These are phyloP conservation scores for Phytophthora tubulina DNA, from an alignment of 352 stramenopile genomes.

Conservation along the genomic window DNA sequence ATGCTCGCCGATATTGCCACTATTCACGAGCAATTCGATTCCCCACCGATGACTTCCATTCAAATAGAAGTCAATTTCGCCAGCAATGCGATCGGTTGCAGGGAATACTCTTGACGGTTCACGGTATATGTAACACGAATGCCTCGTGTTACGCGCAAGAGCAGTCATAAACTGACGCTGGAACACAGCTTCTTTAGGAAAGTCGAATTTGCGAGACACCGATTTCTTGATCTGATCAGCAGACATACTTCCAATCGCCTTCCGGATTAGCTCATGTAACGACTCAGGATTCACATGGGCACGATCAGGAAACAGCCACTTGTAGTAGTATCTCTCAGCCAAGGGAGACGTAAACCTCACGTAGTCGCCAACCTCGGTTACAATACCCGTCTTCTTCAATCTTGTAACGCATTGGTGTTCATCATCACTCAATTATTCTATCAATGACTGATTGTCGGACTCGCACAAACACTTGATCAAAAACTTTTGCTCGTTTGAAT, in stretches of 20 bases:
- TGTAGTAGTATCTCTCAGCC: slow-evolving; percentile 19
- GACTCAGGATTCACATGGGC: slow-evolving; percentile 12
- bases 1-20: background rate
- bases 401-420: slow-evolving; percentile 10
- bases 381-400: slow-evolving; percentile 9
- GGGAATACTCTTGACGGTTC: slow-evolving; percentile 20
- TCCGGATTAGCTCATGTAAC: slow-evolving; percentile 24
- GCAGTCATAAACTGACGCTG: slow-evolving; percentile 33
- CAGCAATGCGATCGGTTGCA: background rate
- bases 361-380: background rate
- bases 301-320: slow-evolving; percentile 15
- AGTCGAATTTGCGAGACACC: background rate
- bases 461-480: background rate
- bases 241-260: slow-evolving; percentile 14
- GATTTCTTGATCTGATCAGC: background rate
- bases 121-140: slow-evolving; percentile 12
- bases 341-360: slow-evolving; percentile 20
- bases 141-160: background rate
- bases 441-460: background rate
- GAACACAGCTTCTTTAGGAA: slow-evolving; percentile 29
- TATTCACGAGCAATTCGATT: slow-evolving; percentile 2
- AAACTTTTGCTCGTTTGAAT: background rate
- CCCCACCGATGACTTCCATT: slow-evolving; percentile 12
- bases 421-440: background rate
- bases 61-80: slow-evolving; percentile 11